Conservation (phyloP, 2,329 filamentous ascomycete species). For the Xylaria sp. region DNA sequence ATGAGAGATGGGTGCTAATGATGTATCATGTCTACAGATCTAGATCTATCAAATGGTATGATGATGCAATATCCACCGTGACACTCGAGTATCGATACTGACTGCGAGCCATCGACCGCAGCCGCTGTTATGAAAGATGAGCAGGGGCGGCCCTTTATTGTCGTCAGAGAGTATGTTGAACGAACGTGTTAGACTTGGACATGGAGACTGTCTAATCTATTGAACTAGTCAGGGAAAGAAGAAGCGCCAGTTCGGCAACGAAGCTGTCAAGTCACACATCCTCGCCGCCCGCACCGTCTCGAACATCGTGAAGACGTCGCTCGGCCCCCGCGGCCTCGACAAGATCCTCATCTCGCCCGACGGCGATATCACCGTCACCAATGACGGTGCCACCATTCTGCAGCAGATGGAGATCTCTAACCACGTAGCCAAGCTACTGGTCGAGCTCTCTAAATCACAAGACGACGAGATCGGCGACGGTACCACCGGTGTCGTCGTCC, state of each 20-base stretch:
- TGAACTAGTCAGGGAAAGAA: constrained; percentile 87
- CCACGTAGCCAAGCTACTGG: constrained; percentile 95
- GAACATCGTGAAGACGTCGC: constrained; percentile 96
- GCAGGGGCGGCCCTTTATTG: constrained; percentile 95
- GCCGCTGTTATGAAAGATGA: constrained; percentile 92
- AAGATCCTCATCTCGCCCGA: constrained; percentile 99
- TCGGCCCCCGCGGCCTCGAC: constrained; percentile 94
- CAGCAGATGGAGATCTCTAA: constrained; percentile 99
- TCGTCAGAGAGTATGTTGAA: constrained; percentile 88
- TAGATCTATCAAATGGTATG: constrained; percentile 86
- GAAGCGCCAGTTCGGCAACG: constrained; percentile 95
- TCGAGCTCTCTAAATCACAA: constrained; percentile 97
- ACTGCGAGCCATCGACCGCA: constrained; percentile 50
- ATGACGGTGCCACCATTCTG: constrained; percentile 97
- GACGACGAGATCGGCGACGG: constrained; percentile 99
- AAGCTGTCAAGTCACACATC: constrained; percentile 98
- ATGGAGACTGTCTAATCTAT: constrained; percentile 28
- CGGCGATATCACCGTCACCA: constrained; percentile 98
- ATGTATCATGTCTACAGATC: constrained; percentile 63
- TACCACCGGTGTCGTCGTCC: constrained; percentile 95
- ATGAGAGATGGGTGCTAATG: constrained; percentile 38
- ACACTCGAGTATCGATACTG: constrained; percentile 18
- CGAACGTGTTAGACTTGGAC: constrained; percentile 13
- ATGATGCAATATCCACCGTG: constrained; percentile 31
- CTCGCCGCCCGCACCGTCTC: constrained; percentile 95